Evolutionary conservation across 352 stramenopile genomes (phyloP).

Genomic region (Pythium plurisporium): DNA sequence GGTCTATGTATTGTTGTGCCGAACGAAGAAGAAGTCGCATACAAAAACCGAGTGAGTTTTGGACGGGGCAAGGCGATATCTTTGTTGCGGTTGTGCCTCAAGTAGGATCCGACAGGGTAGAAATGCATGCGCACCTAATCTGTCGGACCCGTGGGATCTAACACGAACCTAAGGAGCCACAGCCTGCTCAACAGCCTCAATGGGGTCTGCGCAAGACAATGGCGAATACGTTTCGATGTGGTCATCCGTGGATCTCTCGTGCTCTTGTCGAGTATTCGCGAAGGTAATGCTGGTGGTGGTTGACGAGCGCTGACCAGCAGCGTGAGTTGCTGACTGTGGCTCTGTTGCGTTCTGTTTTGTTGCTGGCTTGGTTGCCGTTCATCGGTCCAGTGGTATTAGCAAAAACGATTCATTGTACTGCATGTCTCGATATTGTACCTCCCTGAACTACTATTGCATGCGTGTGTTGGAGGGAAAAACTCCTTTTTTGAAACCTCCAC

Average conservation of each 20-base stretch:
- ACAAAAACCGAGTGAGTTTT: constrained; percentile 15
- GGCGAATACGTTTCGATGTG: no score
- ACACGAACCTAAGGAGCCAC: constrained; percentile 14
- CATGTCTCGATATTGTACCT: no score
- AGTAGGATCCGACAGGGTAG: constrained; percentile 24
- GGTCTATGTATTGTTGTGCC: constrained; percentile 12
- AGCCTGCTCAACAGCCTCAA: no score
- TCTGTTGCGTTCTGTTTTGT: constrained; percentile 25
- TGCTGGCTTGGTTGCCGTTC: constrained; percentile 4
- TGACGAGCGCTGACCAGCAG: neutral
- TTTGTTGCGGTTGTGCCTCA: constrained; percentile 25
- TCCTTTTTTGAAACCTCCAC: neutral
- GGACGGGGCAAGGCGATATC: constrained; percentile 11
- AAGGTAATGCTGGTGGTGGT: no score
- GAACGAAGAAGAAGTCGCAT: constrained; percentile 22
- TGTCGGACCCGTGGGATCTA: neutral
- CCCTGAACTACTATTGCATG: no score
- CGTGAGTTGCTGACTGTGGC: neutral
- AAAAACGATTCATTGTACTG: no score
- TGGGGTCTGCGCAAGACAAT: no score
- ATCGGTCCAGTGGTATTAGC: no score
- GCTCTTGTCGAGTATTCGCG: no score
- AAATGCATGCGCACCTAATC: constrained; percentile 7
- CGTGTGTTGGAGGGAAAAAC: neutral
- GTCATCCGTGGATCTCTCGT: no score